Base-by-base conservation (phyloP, 305 asterid species). In the Fraxinus sp. region DNA sequence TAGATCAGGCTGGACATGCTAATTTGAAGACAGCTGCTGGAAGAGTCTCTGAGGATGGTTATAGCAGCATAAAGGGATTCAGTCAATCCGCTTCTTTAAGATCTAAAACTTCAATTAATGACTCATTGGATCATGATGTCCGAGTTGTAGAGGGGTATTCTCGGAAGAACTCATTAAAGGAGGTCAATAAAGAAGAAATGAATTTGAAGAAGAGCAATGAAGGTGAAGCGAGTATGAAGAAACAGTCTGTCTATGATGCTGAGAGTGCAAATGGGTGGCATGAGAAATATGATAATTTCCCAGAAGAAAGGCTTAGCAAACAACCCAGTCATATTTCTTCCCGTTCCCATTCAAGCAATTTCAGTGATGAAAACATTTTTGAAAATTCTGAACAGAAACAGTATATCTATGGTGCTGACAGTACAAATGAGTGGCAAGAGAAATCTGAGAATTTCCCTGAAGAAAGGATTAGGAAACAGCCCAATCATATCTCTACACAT, bases 401-500 rank as follows among this genome's bases (percentile, higher is more conserved):
- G 70, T 75, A 84, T 59, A 62, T 57, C 37, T 74, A 83, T 70
- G 88, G 71, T 70, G 75, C 79, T 20, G 86, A 73, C 75, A 78
- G 77, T 76, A 80, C 78, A 46, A 86, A 83, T 35, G 28, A 32
- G 73, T 71, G 85, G 89, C 82, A 82, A 9, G 85, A 82, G 77
- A 79, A 81, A 78, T 49, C 80, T 77, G 90, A 85, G 77, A 83
- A 82, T 46, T 36, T 74, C 4, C 39, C 52, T 76, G 89, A 87
- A 52, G 89, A 81, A 70, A 86, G 75, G 49, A 82, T 70, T 85
- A 81, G 71, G 81, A 83, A 86, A 78, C 90, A 86, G 73, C 81
- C 89, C 59, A 86, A 91, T 75, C 66, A 66, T 64, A 86, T 83
- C 83, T 86, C 94, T 82, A 87, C 91, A 22, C 52, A 74, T 85